phyloP scores from a whole-genome alignment of 2,329 filamentous ascomycete species.

The Scleromitrula shiraiana region DNA sequence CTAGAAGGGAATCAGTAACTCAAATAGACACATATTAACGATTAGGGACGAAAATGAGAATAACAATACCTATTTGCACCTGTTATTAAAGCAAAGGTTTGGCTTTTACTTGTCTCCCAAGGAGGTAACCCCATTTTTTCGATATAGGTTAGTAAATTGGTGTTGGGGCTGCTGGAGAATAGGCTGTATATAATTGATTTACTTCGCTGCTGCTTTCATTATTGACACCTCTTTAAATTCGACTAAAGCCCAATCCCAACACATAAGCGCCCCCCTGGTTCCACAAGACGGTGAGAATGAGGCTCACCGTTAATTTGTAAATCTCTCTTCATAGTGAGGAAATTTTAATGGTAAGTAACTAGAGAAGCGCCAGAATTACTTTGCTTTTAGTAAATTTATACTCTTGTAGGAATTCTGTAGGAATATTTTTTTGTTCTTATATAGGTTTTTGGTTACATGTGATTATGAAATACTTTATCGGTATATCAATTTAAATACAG shows the following conservation, averaged over 20 bases:
- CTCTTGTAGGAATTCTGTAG: too few species aligned
- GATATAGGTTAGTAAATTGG: not conserved
- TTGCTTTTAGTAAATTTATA: too few species aligned
- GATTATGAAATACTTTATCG: too few species aligned
- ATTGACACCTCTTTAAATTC: constrained; percentile 35
- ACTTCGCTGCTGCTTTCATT: too few species aligned
- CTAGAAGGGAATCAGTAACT: constrained; percentile 41
- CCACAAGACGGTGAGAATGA: not conserved
- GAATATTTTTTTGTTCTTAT: too few species aligned
- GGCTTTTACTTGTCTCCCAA: constrained; percentile 33
- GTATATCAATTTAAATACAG: too few species aligned
- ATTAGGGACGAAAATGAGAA: not conserved
- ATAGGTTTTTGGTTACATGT: too few species aligned
- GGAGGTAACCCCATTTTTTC: constrained; percentile 28
- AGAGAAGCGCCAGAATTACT: too few species aligned
- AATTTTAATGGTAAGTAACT: too few species aligned
- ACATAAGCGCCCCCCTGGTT: not conserved
- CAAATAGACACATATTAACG: not conserved
- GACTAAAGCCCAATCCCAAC: not conserved
- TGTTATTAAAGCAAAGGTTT: constrained; percentile 64
- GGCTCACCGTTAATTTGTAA: too few species aligned
- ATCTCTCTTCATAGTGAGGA: too few species aligned
- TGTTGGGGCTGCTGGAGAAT: not conserved
- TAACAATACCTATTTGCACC: constrained; percentile 72
- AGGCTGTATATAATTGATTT: constrained; percentile 18